These are phyloP conservation scores for Hygrophila difformis DNA, from an alignment of 257 asterid genomes.

Conservation along the genomic window DNA sequence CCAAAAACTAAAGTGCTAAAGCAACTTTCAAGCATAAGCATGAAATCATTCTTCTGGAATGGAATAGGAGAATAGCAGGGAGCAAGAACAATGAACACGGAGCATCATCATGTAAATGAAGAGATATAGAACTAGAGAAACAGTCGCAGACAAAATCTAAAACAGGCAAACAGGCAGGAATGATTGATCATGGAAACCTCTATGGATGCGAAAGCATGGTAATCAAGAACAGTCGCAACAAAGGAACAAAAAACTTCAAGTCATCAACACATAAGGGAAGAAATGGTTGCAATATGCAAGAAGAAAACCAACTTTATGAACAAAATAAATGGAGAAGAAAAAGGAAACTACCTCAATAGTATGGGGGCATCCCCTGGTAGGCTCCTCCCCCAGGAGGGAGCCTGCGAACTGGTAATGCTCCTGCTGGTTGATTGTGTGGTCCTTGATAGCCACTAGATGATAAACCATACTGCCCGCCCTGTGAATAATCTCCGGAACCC, in stretches of 20 bases:
- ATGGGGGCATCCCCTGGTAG: constrained; percentile 63
- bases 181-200: too few relatives aligned
- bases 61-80: too few relatives aligned
- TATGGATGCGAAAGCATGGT: too few relatives aligned
- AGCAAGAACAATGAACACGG: too few relatives aligned
- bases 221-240: too few relatives aligned
- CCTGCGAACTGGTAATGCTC: constrained; percentile 43
- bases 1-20: too few relatives aligned
- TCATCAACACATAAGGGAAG: not conserved
- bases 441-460: constrained; percentile 45
- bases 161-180: too few relatives aligned
- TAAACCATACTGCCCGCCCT: constrained; percentile 34
- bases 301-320: constrained; percentile 8
- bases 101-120: too few relatives aligned
- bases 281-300: not conserved
- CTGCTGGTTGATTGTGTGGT: constrained; percentile 50
- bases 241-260: too few relatives aligned
- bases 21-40: too few relatives aligned
- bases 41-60: too few relatives aligned
- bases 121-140: not conserved
- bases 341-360: constrained; percentile 59
- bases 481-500: constrained; percentile 48
- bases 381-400: constrained; percentile 63
- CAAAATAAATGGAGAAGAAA: not conserved
- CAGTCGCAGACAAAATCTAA: not conserved